Evolutionary conservation across 805 yeast genomes (phyloP).

Genomic region (Monosporozyma solicola): DNA sequence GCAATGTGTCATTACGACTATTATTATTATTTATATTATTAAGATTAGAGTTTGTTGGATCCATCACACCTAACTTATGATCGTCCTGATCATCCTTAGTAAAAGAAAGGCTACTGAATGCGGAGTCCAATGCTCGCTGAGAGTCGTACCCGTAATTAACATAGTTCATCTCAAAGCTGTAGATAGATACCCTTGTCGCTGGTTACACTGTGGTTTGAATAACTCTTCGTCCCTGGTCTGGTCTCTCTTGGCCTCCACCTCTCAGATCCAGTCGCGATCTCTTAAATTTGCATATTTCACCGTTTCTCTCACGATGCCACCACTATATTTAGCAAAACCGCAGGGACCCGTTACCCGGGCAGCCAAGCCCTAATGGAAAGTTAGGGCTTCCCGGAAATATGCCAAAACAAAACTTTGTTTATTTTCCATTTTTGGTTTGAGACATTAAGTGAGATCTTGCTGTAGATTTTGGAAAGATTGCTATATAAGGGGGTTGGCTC

Average conservation of each 20-base stretch:
- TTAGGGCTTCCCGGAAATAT: background rate
- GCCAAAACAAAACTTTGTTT: too few species aligned
- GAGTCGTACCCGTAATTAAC: slow-evolving; percentile 11
- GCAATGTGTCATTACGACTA: background rate
- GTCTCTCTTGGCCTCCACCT: background rate
- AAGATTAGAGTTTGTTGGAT: background rate
- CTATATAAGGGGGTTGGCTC: too few species aligned
- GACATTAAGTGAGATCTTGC: too few species aligned
- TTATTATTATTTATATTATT: background rate
- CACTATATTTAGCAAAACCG: background rate
- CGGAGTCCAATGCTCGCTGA: slow-evolving; percentile 7
- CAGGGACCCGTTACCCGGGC: background rate
- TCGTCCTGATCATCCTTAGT: background rate
- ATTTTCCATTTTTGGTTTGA: too few species aligned
- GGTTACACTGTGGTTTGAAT: too few species aligned
- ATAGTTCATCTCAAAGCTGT: slow-evolving; percentile 8
- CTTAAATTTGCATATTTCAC: too few species aligned
- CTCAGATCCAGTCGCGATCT: background rate
- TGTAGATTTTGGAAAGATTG: too few species aligned
- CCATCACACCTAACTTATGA: background rate
- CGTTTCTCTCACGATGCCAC: too few species aligned
- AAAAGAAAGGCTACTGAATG: slow-evolving; percentile 9
- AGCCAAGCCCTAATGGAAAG: background rate
- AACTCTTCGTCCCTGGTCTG: background rate
- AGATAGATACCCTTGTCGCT: too few species aligned